Evolutionary conservation across 2,329 filamentous ascomycete genomes (phyloP), one percentile per base, ranked within the genome.

Genomic region (Neofusicoccum kwambonambiense): DNA sequence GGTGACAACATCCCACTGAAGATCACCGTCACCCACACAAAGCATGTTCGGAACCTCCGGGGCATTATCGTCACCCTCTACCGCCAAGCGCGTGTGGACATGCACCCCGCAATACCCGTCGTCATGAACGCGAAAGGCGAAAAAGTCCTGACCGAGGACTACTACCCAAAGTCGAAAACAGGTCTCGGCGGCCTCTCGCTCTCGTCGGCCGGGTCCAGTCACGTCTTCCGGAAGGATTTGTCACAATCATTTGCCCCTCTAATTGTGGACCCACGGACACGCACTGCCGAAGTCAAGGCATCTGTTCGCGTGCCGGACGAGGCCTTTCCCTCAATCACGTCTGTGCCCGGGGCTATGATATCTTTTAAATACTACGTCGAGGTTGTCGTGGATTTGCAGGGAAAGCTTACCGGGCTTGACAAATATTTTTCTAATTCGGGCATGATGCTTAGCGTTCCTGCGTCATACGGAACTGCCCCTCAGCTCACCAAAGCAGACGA

Each of bases 311-410:
- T 98, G 2, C 95, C 95, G 0, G 92, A 96, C 68, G 92, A 97
- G 72, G 88, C 89, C 0, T 98, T 98, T 70, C 94, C 95, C 0
- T 97, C 93, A 2, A 98, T 98, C 67, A 88, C 88, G 34, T 89
- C 89, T 63, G 92, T 97, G 0, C 95, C 95, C 0, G 93, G 94
- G 3, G 89, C 91, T 39, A 95, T 98, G 89, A 95, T 99, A 69
- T 93, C 89, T 70, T 98, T 99, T 81, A 92, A 90, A 70, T 98
- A 99, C 73, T 91, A 93, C 69, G 85, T 97, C 19, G 95, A 99
- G 76, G 91, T 97, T 2, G 89, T 98, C 34, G 87, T 97, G 22
- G 95, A 99, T 74, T 83, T 98, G 0, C 93, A 95, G 52, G 94
- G 94, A 42, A 95, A 92, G 74, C 80, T 97, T 45, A 87, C 89